Conservation (phyloP, 371 early-diverging fungal genomes). For the Batrachochytrium dendrobatidis region DNA sequence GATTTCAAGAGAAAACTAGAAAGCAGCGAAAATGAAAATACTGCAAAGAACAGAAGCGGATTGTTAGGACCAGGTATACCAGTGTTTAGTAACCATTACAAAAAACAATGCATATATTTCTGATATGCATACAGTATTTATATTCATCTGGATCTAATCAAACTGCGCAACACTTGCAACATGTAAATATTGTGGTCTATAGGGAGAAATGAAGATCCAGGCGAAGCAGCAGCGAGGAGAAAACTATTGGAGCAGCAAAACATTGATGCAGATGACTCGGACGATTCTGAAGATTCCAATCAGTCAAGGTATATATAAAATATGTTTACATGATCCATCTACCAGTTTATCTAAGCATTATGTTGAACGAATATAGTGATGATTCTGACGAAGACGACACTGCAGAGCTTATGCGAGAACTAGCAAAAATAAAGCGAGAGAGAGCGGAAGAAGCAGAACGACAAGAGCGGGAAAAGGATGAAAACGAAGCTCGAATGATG, state of each 20-base stretch:
- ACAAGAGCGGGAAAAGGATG: conserved; percentile 56
- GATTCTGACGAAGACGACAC: conserved; percentile 80
- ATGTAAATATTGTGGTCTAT: neutral
- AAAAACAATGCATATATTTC: no score
- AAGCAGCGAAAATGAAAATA: neutral
- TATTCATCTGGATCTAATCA: no score
- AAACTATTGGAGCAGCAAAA: conserved; percentile 11
- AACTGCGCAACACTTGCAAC: conserved; percentile 14
- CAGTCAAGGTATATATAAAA: no score
- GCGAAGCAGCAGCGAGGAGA: conserved; percentile 12
- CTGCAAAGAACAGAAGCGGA: neutral
- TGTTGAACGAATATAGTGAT: conserved; percentile 46
- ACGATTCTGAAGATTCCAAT: conserved; percentile 28
- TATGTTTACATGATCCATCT: neutral
- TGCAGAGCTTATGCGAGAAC: conserved; percentile 77
- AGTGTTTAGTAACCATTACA: no score
- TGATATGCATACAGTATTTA: no score
- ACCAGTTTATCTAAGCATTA: conserved; percentile 6
- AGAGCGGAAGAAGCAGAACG: conserved; percentile 86
- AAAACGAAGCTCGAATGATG: conserved; percentile 51
- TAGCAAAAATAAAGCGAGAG: conserved; percentile 92
- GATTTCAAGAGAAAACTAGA: conserved; percentile 2
- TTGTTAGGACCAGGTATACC: conserved; percentile 12
- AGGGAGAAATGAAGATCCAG: conserved; percentile 11
- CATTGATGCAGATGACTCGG: conserved; percentile 59